Evolutionary conservation across 495 filamentous ascomycete species (phyloP).

Genomic region (Aspergillus homomorphus): DNA sequence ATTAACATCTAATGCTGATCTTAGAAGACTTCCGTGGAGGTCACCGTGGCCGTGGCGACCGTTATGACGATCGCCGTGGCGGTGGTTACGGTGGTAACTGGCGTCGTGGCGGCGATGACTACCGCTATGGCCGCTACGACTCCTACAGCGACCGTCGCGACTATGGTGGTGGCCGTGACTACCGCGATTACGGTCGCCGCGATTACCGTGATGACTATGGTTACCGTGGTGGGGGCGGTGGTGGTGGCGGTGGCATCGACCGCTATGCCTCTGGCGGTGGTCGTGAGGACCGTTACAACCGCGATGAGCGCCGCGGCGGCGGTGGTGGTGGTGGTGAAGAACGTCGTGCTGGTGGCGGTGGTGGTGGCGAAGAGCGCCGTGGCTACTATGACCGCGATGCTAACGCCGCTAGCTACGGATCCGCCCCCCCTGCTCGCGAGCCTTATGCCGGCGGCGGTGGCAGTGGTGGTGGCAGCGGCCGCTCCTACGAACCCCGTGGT

Average conservation of each 20-base stretch:
- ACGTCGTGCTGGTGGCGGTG: conserved; percentile 56
- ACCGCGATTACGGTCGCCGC: conserved; percentile 56
- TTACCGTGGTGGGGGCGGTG: conserved; percentile 40
- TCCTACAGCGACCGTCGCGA: conserved; percentile 57
- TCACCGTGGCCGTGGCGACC: conserved; percentile 40
- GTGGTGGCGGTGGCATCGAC: conserved; percentile 57
- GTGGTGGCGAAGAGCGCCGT: conserved; percentile 41
- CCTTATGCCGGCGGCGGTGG: conserved; percentile 32
- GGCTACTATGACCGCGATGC: conserved; percentile 47
- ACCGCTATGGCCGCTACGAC: conserved; percentile 52
- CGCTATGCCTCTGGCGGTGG: conserved; percentile 57
- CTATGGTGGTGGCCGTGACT: conserved; percentile 47
- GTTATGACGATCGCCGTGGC: conserved; percentile 57
- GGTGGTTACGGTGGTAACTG: conserved; percentile 51
- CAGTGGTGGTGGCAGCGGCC: conserved; percentile 10
- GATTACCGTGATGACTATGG: conserved; percentile 50
- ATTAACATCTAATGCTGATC: conserved; percentile 23
- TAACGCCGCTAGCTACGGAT: conserved; percentile 44
- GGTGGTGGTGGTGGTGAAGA: conserved; percentile 63
- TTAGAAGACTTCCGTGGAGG: conserved; percentile 52
- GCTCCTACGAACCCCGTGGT: conserved; percentile 49
- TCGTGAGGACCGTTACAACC: conserved; percentile 68
- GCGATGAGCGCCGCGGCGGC: conserved; percentile 54
- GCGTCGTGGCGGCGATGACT: conserved; percentile 41
- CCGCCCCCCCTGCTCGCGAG: conserved; percentile 12